Percentiles rank a stretch among this genome's conserved stretches.
phyloP scores from a whole-genome alignment of 805 yeast species.

The Ogataea minuta region DNA sequence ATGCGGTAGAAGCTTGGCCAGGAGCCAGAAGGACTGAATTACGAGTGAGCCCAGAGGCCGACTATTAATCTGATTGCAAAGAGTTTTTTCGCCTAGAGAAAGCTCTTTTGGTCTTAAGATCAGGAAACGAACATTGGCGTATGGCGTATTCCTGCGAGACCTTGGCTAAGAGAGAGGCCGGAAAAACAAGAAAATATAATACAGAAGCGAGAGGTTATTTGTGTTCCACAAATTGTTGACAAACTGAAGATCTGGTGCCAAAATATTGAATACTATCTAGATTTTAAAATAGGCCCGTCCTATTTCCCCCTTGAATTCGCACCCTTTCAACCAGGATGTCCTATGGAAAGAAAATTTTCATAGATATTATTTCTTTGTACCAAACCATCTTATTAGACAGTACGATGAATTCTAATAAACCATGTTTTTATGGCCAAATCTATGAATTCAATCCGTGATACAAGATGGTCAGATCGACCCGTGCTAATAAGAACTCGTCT shows the following conservation, averaged over 20 bases:
- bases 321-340: constrained; percentile 4
- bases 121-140: not conserved
- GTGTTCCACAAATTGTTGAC: too few relatives aligned
- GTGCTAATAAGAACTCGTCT: constrained; percentile 38
- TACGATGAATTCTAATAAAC: constrained; percentile 27
- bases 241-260: not conserved
- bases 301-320: not conserved
- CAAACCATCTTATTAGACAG: constrained; percentile 38
- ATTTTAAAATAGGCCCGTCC: constrained; percentile 46
- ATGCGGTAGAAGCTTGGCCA: constrained; percentile 55
- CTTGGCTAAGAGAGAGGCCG: too few relatives aligned
- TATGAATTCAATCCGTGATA: constrained; percentile 34
- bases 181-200: too few relatives aligned
- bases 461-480: constrained; percentile 32
- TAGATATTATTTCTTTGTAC: constrained; percentile 24
- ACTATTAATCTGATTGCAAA: constrained; percentile 50
- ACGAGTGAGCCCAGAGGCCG: too few relatives aligned
- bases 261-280: not conserved
- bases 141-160: not conserved
- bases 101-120: constrained; percentile 28
- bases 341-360: constrained; percentile 11
- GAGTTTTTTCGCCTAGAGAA: constrained; percentile 45
- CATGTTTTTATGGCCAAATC: constrained; percentile 21
- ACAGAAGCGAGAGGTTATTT: too few relatives aligned
- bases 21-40: constrained; percentile 39